Evolutionary conservation across 768 basidiomycete genomes (phyloP).

Genomic region (Russula olivacea): DNA sequence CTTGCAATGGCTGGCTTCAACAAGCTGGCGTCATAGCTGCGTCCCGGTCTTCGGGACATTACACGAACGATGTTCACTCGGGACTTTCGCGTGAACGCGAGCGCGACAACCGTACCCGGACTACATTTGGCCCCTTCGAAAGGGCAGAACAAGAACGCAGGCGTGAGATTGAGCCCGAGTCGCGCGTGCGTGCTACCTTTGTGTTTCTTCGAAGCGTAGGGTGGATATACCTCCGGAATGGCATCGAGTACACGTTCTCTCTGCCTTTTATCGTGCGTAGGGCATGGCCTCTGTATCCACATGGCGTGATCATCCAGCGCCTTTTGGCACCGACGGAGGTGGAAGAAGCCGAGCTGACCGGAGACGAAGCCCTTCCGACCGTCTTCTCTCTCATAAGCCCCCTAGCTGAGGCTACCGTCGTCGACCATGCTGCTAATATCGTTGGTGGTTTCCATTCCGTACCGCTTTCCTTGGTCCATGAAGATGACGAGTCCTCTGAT

Average conservation of each 20-base stretch:
- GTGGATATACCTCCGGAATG: conserved; percentile 64
- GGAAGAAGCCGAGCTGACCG: conserved; percentile 57
- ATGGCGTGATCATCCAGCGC: conserved; percentile 75
- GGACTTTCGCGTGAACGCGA: conserved; percentile 27
- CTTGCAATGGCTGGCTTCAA: conserved; percentile 70
- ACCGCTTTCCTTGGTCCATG: conserved; percentile 24
- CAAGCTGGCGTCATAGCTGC: conserved; percentile 38
- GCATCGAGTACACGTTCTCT: conserved; percentile 69
- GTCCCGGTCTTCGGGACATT: conserved; percentile 28
- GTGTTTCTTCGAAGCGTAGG: conserved; percentile 73
- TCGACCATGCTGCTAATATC: conserved; percentile 63
- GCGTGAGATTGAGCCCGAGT: conserved; percentile 37
- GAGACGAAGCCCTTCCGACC: conserved; percentile 67
- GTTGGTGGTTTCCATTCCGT: conserved; percentile 39
- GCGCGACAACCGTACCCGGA: conserved; percentile 28
- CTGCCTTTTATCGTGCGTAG: conserved; percentile 74
- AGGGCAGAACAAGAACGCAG: conserved; percentile 32
- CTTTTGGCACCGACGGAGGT: conserved; percentile 62
- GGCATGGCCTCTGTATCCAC: conserved; percentile 74
- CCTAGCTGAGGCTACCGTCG: conserved; percentile 65
- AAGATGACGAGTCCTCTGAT: conserved; percentile 40
- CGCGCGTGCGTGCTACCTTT: conserved; percentile 56
- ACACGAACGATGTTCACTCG: conserved; percentile 29
- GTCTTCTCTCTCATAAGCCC: conserved; percentile 75
- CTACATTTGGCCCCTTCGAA: conserved; percentile 40